phyloP scores from a whole-genome alignment of 306 rosid genomes.

The Medicago arabica region DNA sequence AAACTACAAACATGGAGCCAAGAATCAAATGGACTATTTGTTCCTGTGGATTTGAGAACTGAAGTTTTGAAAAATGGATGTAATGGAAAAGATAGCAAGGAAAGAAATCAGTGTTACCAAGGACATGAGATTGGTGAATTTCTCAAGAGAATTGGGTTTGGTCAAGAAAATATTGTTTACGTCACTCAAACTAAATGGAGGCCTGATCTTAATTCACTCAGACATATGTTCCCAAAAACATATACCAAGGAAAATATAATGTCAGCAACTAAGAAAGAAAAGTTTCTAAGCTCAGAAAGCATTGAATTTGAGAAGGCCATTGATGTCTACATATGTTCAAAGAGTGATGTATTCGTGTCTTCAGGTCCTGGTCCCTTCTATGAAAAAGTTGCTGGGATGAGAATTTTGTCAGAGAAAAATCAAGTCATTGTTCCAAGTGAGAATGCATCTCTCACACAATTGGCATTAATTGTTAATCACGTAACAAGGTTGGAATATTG shows the following conservation, averaged over 20 bases:
- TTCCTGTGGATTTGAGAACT: conserved; percentile 49
- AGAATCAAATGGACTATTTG: conserved; percentile 31
- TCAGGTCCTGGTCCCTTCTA: conserved; percentile 41
- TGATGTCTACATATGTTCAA: conserved; percentile 46
- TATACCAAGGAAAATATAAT: conserved; percentile 49
- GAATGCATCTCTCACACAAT: too few species aligned
- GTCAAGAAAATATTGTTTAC: conserved; percentile 43
- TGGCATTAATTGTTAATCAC: too few species aligned
- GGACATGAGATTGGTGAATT: conserved; percentile 48
- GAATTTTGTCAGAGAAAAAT: conserved; percentile 51
- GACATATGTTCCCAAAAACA: conserved; percentile 49
- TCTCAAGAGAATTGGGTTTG: conserved; percentile 48
- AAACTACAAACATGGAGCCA: conserved; percentile 41
- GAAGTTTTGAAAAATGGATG: conserved; percentile 35
- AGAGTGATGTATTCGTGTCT: conserved; percentile 53
- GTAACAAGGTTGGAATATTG: too few species aligned
- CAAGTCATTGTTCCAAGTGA: conserved; percentile 48
- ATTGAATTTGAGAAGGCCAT: conserved; percentile 44
- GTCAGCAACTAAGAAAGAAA: conserved; percentile 34
- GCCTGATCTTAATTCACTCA: conserved; percentile 42
- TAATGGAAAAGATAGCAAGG: conserved; percentile 8
- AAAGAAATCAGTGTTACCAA: conserved; percentile 35
- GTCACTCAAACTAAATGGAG: conserved; percentile 51
- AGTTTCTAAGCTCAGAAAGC: conserved; percentile 36
- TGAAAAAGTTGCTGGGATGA: conserved; percentile 47